These are phyloP conservation scores for Aspergillus alliaceus DNA, from an alignment of 2,329 filamentous ascomycete species.

Conservation along the genomic window DNA sequence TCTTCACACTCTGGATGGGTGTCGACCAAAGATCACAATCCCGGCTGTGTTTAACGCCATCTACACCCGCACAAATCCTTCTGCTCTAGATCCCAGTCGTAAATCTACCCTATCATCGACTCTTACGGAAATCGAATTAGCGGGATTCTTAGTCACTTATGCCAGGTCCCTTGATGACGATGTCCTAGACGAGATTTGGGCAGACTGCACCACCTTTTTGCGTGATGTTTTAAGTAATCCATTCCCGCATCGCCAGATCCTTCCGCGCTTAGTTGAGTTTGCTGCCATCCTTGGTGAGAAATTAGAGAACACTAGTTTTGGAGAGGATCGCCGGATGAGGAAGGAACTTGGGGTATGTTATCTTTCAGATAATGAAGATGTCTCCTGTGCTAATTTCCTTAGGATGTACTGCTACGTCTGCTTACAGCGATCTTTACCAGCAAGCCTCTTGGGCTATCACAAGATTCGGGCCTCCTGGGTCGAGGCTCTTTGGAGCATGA, in stretches of 20 bases:
- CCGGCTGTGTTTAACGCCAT: conserved; percentile 95
- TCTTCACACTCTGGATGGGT: conserved; percentile 86
- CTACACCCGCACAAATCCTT: conserved; percentile 88
- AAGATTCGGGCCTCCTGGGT: conserved; percentile 49
- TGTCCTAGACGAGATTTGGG: conserved; percentile 97
- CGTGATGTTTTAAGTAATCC: conserved; percentile 89
- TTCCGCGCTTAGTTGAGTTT: conserved; percentile 84
- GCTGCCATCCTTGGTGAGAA: conserved; percentile 88
- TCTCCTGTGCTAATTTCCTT: conserved; percentile 20
- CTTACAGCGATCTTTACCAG: conserved; percentile 94
- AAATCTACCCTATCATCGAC: conserved; percentile 88
- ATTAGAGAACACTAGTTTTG: conserved; percentile 96
- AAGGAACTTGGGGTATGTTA: conserved; percentile 77
- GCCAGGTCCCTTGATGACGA: conserved; percentile 89
- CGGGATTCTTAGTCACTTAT: conserved; percentile 88
- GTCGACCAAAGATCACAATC: conserved; percentile 84
- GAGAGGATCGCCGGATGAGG: conserved; percentile 89
- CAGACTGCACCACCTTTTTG: conserved; percentile 87
- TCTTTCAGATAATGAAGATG: background rate
- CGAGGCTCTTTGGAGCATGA: conserved; percentile 45
- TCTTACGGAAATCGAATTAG: conserved; percentile 78
- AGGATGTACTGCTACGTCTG: conserved; percentile 87
- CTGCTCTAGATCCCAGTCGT: conserved; percentile 72
- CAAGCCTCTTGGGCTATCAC: conserved; percentile 71
- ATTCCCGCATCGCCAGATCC: conserved; percentile 87